Conservation (phyloP, 208 protist genomes). For the Wallacemonas rigidus region DNA sequence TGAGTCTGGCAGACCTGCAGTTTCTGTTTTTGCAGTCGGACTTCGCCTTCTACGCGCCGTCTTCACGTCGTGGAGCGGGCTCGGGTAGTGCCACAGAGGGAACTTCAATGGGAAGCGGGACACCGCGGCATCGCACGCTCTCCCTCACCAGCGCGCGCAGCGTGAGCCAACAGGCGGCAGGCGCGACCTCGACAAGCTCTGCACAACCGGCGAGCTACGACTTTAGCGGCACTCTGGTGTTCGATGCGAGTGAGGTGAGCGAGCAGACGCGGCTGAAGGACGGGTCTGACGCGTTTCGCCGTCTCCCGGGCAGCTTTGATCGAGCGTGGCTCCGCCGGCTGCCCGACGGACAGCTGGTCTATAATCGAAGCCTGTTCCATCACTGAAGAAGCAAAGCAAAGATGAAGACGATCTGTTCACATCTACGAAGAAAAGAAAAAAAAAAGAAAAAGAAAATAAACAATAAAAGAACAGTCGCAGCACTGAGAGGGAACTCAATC, state of each 20-base stretch:
- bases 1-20: slow-evolving; percentile 41
- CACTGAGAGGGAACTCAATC: no score
- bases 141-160: background rate
- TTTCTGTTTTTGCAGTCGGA: slow-evolving; percentile 34
- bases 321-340: slow-evolving; percentile 17
- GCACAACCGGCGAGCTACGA: background rate
- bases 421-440: no score
- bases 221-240: slow-evolving; percentile 18
- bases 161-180: no score
- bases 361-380: slow-evolving; percentile 33
- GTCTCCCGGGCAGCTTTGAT: slow-evolving; percentile 17
- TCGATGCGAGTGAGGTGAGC: slow-evolving; percentile 9
- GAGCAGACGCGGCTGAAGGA: background rate
- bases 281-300: slow-evolving; percentile 1
- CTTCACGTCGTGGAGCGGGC: background rate
- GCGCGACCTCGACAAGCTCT: no score
- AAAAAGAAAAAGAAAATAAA: no score
- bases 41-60: slow-evolving; percentile 32
- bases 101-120: background rate
- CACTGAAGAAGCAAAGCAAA: slow-evolving; percentile 14
- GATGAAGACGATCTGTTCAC: background rate
- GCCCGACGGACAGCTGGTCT: slow-evolving; percentile 19
- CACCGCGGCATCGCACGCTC: background rate
- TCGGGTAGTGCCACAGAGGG: background rate
- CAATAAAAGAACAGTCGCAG: no score